phyloP scores from a whole-genome alignment of 306 rosid species.

The Datisca glomerata region DNA sequence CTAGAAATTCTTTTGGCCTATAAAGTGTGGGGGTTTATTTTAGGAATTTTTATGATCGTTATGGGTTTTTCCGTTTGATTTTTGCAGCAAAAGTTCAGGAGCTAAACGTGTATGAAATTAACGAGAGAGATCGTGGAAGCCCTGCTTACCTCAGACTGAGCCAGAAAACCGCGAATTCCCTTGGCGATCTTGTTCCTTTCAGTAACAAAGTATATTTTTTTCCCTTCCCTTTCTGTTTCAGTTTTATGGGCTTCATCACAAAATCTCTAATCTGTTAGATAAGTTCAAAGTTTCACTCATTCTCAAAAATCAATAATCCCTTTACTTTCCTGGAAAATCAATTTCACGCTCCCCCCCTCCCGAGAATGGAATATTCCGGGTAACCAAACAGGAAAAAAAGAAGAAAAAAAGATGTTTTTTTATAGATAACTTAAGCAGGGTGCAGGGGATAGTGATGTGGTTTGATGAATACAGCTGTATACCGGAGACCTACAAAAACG shows the following conservation, averaged over 20 bases:
- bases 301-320: no score
- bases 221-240: no score
- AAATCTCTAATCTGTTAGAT: no score
- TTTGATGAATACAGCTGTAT: conserved; percentile 9
- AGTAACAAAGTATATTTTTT: conserved; percentile 10
- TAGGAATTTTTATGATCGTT: not conserved
- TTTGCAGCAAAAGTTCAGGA: conserved; percentile 18
- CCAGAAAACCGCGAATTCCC: conserved; percentile 22
- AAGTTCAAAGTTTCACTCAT: no score
- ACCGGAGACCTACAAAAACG: conserved; percentile 19
- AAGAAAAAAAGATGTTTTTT: no score
- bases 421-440: no score
- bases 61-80: not conserved
- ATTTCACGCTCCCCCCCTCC: no score
- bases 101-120: conserved; percentile 19
- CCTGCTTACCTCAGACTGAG: conserved; percentile 18
- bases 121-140: conserved; percentile 28
- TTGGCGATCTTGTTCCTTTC: conserved; percentile 26
- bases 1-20: not conserved
- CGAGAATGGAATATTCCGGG: no score
- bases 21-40: not conserved
- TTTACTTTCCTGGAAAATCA: no score
- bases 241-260: no score
- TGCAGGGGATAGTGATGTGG: no score
- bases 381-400: no score